phyloP scores from a whole-genome alignment of 108 stramenopile species.

The Nitzschia inconspicua region DNA sequence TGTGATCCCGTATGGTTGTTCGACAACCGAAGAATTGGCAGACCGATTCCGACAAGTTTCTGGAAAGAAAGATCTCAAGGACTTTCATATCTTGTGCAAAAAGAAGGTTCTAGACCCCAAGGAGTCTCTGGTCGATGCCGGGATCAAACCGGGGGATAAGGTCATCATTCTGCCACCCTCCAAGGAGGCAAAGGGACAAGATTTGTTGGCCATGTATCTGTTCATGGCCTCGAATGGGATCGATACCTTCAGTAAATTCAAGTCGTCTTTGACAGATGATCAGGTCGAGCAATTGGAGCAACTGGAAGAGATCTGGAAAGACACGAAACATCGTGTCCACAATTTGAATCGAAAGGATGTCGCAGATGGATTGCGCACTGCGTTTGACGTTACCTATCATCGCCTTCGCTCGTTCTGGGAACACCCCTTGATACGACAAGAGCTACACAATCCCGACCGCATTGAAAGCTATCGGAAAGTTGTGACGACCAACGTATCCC shows the following conservation, averaged over 20 bases:
- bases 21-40: slow-evolving; percentile 7
- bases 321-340: not conserved
- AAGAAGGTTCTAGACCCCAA: slow-evolving; percentile 1
- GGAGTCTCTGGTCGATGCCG: not conserved
- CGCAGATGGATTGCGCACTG: not conserved
- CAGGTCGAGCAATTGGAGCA: not conserved
- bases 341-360: slow-evolving; percentile 2
- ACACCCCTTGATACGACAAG: slow-evolving; percentile 17
- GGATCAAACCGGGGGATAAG: slow-evolving; percentile 1
- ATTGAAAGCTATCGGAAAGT: slow-evolving; percentile 23
- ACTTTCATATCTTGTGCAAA: not conserved
- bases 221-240: not conserved
- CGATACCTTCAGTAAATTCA: not conserved
- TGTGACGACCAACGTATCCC: not conserved
- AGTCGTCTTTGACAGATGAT: too few relatives aligned
- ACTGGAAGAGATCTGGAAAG: not conserved
- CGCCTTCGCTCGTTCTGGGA: slow-evolving; percentile 13
- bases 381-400: slow-evolving; percentile 13
- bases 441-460: slow-evolving; percentile 1
- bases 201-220: slow-evolving; percentile 2
- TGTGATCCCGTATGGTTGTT: not conserved
- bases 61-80: not conserved
- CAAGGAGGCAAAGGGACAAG: not conserved
- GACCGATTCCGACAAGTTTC: not conserved
- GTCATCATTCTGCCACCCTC: slow-evolving; percentile 3